These are phyloP conservation scores for Paecilomyces formosus DNA, from an alignment of 2,329 filamentous ascomycete species.

Conservation along the genomic window DNA sequence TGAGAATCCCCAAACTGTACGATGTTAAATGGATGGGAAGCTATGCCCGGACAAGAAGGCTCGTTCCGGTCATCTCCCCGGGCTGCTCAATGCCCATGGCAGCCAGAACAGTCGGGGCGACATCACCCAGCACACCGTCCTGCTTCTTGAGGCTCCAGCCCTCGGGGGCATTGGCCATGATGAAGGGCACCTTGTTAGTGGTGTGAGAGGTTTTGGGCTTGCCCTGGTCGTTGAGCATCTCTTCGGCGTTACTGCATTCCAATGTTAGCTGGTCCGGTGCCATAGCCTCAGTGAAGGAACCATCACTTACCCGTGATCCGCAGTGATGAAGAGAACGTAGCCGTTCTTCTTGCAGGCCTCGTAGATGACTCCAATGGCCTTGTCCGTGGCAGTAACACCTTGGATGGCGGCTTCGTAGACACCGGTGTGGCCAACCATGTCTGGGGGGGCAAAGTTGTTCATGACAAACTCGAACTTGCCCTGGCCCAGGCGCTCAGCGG, in stretches of 20 bases:
- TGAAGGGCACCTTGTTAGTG: slow-evolving; percentile 92
- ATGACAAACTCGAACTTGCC: slow-evolving; percentile 92
- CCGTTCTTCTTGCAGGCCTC: slow-evolving; percentile 89
- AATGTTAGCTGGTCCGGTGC: not conserved
- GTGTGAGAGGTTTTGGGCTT: slow-evolving; percentile 98
- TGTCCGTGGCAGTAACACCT: slow-evolving; percentile 79
- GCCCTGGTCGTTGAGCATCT: slow-evolving; percentile 95
- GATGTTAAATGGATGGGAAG: slow-evolving; percentile 6
- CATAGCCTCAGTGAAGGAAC: not conserved
- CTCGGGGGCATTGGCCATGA: slow-evolving; percentile 94
- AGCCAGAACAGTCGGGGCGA: slow-evolving; percentile 86
- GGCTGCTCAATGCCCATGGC: slow-evolving; percentile 88
- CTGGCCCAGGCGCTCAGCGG: slow-evolving; percentile 77
- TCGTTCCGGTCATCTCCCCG: slow-evolving; percentile 83
- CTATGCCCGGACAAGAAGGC: slow-evolving; percentile 65
- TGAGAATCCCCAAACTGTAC: not conserved
- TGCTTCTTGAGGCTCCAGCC: slow-evolving; percentile 80
- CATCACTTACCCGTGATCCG: slow-evolving; percentile 71
- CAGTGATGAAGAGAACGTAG: slow-evolving; percentile 90
- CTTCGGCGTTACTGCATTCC: slow-evolving; percentile 69
- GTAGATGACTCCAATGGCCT: slow-evolving; percentile 85
- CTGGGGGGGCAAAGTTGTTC: slow-evolving; percentile 99
- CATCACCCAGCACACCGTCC: slow-evolving; percentile 88
- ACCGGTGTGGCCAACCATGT: slow-evolving; percentile 99
- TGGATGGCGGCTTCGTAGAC: slow-evolving; percentile 91